These are phyloP conservation scores for Albatrellus sp. DNA, from an alignment of 1,284 basidiomycete species.

Conservation along the genomic window DNA sequence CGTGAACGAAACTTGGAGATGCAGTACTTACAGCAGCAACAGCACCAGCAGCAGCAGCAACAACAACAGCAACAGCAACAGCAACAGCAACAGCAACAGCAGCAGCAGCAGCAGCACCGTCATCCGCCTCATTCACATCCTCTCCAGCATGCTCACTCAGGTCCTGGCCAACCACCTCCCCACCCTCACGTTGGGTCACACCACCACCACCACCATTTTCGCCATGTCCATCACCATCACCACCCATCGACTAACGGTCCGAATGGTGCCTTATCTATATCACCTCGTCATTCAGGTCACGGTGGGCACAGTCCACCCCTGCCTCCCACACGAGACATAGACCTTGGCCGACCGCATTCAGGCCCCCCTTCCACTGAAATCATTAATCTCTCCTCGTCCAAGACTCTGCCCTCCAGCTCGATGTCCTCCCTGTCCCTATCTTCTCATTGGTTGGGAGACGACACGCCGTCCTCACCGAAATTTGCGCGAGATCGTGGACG, in stretches of 20 bases:
- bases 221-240: slow-evolving; percentile 12
- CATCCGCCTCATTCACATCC: slow-evolving; percentile 8
- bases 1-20: slow-evolving; percentile 16
- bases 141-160: slow-evolving; percentile 10
- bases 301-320: slow-evolving; percentile 9
- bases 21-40: slow-evolving; percentile 8
- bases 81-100: slow-evolving; percentile 7
- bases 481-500: slow-evolving; percentile 9
- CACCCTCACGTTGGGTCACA: slow-evolving; percentile 33
- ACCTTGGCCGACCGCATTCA: slow-evolving; percentile 17
- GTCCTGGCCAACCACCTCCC: slow-evolving; percentile 20
- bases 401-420: neutral
- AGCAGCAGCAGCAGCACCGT: slow-evolving; percentile 13
- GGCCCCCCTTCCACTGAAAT: slow-evolving; percentile 31
- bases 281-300: slow-evolving; percentile 8
- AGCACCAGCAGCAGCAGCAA: slow-evolving; percentile 10
- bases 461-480: slow-evolving; percentile 8
- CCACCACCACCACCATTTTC: slow-evolving; percentile 27
- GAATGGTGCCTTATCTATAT: slow-evolving; percentile 12
- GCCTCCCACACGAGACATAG: slow-evolving; percentile 16
- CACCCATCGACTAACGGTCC: slow-evolving; percentile 6
- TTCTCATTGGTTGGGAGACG: slow-evolving; percentile 9
- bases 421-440: neutral
- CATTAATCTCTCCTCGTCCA: slow-evolving; percentile 29
- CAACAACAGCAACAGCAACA: slow-evolving; percentile 13